These are phyloP conservation scores for Metarhizium brunneum DNA, from an alignment of 2,329 filamentous ascomycete genomes.

Conservation along the genomic window DNA sequence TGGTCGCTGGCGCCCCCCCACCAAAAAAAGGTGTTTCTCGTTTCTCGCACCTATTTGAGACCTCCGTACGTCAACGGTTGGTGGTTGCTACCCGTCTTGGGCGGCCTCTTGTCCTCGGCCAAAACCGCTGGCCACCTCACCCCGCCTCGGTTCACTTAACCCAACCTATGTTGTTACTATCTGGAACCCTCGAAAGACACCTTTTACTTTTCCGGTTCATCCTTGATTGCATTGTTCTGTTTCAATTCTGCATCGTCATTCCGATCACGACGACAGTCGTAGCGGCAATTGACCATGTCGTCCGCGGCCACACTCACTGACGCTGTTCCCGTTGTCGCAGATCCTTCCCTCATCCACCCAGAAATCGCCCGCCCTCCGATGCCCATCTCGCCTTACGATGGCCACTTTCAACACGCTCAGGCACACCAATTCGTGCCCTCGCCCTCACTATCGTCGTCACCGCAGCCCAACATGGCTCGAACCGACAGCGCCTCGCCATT, in stretches of 20 bases:
- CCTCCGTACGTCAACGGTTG: too few species aligned
- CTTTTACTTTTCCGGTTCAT: not conserved
- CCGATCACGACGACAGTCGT: not conserved
- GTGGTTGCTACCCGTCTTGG: not conserved
- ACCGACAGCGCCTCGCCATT: constrained; percentile 58
- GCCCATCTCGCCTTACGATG: constrained; percentile 36
- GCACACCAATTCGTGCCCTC: constrained; percentile 47
- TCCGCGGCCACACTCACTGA: constrained; percentile 19
- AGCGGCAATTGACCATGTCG: not conserved
- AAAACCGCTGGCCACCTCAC: not conserved
- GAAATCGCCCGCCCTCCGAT: constrained; percentile 42
- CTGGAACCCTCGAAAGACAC: not conserved
- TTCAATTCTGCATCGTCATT: not conserved
- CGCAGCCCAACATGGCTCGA: constrained; percentile 37
- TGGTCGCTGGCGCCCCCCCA: not conserved
- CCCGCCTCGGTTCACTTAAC: not conserved
- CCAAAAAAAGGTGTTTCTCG: not conserved
- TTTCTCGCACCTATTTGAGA: too few species aligned
- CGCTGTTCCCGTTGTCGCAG: constrained; percentile 27
- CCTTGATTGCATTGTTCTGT: not conserved
- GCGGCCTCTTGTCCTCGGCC: not conserved
- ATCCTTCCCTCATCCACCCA: constrained; percentile 47
- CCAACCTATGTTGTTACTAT: not conserved
- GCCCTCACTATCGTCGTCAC: constrained; percentile 48
- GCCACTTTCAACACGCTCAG: constrained; percentile 33